Percentiles rank a stretch among this genome's conserved stretches.
Evolutionary conservation across 2,329 filamentous ascomycete genomes (phyloP).

Genomic region (Escovopsis weberi): DNA sequence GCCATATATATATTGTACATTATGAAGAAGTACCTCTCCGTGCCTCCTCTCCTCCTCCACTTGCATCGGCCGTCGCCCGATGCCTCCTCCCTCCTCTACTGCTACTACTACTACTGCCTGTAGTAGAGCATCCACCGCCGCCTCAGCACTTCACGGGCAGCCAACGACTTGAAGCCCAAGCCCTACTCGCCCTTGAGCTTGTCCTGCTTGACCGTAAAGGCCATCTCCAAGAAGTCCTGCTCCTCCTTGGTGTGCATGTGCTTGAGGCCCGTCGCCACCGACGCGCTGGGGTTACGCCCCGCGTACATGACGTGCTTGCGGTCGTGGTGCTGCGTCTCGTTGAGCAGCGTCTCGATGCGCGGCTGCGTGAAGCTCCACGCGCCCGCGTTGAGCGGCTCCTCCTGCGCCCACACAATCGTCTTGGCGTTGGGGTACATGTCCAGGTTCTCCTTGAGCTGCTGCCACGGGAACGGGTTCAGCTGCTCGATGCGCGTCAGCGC

Average conservation of each 20-base stretch:
- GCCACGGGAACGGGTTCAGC: conserved; percentile 97
- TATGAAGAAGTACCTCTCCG: no score
- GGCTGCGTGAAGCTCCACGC: conserved; percentile 97
- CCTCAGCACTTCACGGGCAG: no score
- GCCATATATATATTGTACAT: no score
- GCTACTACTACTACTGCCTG: no score
- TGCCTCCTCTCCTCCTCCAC: no score
- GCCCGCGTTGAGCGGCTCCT: conserved; percentile 94
- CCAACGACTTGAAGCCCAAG: no score
- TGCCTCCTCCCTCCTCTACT: no score
- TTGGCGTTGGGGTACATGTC: conserved; percentile 95
- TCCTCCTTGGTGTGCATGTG: conserved; percentile 81
- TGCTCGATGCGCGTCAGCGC: conserved; percentile 95
- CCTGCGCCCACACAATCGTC: conserved; percentile 93
- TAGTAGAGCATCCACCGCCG: no score
- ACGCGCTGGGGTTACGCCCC: conserved; percentile 82
- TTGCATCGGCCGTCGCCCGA: no score
- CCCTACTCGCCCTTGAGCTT: conserved; percentile 53
- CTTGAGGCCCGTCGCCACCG: conserved; percentile 89
- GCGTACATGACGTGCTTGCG: conserved; percentile 96
- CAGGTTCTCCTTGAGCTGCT: conserved; percentile 89
- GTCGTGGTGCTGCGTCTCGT: conserved; percentile 84
- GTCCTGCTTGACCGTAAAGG: conserved; percentile 50
- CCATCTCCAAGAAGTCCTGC: conserved; percentile 59
- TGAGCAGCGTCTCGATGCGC: conserved; percentile 88